Conservation (phyloP, 441 rosid genomes). For the Cnidoscolus chayamansa region DNA sequence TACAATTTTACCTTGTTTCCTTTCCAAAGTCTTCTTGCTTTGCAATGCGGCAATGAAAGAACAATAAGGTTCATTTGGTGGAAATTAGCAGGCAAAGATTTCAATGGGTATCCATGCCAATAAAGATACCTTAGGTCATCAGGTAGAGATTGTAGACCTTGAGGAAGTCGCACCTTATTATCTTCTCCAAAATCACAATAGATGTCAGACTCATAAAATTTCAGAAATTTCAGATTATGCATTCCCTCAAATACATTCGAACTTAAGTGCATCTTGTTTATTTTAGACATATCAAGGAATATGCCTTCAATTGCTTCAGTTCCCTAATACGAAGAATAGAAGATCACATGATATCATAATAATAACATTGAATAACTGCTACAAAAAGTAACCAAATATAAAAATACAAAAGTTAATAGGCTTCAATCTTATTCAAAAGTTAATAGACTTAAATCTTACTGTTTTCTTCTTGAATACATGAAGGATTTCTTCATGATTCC, state of each 20-base stretch:
- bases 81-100: constrained; percentile 8
- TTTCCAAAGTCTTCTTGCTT: not conserved
- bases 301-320: constrained; percentile 16
- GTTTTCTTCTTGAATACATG: constrained; percentile 5
- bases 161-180: not conserved
- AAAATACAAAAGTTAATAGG: not conserved
- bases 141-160: not conserved
- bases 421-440: not conserved
- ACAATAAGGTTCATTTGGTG: not conserved
- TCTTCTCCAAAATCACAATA: not conserved
- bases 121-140: constrained; percentile 4
- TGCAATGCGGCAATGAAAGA: constrained; percentile 3
- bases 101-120: not conserved
- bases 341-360: not conserved
- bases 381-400: too few species aligned
- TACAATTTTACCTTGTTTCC: not conserved
- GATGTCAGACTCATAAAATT: not conserved
- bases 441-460: not conserved
- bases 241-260: not conserved
- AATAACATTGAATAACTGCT: not conserved
- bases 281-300: not conserved
- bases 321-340: constrained; percentile 1
- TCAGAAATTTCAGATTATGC: constrained; percentile 7
- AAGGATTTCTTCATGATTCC: constrained; percentile 18
- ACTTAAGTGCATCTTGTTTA: not conserved